Evolutionary conservation across 805 yeast species (phyloP), one percentile per base, ranked within the genome.

Genomic region (Yarrowia deformans): DNA sequence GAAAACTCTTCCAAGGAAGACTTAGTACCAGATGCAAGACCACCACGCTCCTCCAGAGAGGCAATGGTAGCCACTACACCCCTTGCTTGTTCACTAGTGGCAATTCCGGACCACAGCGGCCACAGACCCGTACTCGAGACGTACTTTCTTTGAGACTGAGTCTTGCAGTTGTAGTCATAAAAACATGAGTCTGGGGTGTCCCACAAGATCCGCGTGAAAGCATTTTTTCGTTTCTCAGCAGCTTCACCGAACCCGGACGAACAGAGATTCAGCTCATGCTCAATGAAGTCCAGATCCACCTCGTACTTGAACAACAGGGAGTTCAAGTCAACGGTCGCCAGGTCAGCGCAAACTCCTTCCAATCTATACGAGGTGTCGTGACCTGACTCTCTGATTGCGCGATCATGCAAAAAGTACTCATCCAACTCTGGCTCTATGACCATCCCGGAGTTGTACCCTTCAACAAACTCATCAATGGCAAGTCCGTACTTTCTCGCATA

Each of bases 351-450:
- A 52, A 87, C 85, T 45, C 97, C 97, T 79, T 93, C 97, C 67
- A 95, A 81, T 74, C 99, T 83, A 75, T 93, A 92, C 1, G 94
- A 84, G 0, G 98, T 95, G 77, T 94, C 99, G 77, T 95, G 98
- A 0, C 99, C 99, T 40, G 95, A 88, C 79, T 94, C 99, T 76
- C 99, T 85, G 12, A 94, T 97, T 0, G 97, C 98, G 69, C 98
- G 83, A 77, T 94, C 99, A 76, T 94, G 97, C 63, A 90, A 78
- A 77, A 94, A 91, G 77, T 91, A 94, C 72, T 87, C 93, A 75
- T 95, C 98, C 70, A 94, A 82, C n/a, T 82, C 87, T 0, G 97
- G 96, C 75, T 91, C 97, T 3, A 79, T 70, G 19, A 94, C 82
- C 64, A 81, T 78, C 4, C 89, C 88, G 49, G 81, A 77, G 74